Base-by-base conservation (phyloP, 225 moss, liverwort and hornwort genomes). In the Marchantia paleacea region DNA sequence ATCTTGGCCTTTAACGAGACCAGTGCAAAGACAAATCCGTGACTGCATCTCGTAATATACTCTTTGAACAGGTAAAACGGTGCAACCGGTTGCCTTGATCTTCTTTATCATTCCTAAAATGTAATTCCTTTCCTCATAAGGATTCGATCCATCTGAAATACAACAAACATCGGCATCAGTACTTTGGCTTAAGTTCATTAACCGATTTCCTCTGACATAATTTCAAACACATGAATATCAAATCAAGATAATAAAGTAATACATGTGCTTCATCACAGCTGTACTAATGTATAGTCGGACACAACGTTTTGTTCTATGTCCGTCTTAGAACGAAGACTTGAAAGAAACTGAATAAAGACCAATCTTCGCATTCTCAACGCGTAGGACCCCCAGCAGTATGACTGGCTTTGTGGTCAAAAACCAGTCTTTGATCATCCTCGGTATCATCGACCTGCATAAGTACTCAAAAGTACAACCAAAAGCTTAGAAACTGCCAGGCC, bases 101-200 rank as follows among this genome's bases (percentile, higher is more conserved):
- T 95, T 99, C 88, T 99, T 99, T 52, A 99, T 94, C 86, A 99
- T 95, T n/a, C 97, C 93, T 77, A 95, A 76, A 39, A 99, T 95
- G 78, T 95, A 95, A 83, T 95, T 95, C 66, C 97, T 89, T 86
- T 99, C 97, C 89, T 99, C 80, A 93, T 99, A 24, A 99, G 85
- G 72, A 99, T 99, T 50, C 97, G 89, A 81, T 99, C 97, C 97
- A 99, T 99, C 97, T 95, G 87, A 52, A 68, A 52, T 24, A 3
- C 55, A 48, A 10, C 22, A n/a, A 30, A 70, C 54, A 61, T 48
- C 16, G 14, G 68, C 24, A 24, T 31, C 3, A 8, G 12, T 5
- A 26, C 8, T n/a, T n/a, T 25, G 22, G 26, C 66, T 28, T 65
- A 57, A 48, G 55, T 39, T 7, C 11, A 7, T 13, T 12, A 12